Base-by-base conservation (phyloP, 192 early-diverging fungal genomes). In the Backusella luteola region DNA sequence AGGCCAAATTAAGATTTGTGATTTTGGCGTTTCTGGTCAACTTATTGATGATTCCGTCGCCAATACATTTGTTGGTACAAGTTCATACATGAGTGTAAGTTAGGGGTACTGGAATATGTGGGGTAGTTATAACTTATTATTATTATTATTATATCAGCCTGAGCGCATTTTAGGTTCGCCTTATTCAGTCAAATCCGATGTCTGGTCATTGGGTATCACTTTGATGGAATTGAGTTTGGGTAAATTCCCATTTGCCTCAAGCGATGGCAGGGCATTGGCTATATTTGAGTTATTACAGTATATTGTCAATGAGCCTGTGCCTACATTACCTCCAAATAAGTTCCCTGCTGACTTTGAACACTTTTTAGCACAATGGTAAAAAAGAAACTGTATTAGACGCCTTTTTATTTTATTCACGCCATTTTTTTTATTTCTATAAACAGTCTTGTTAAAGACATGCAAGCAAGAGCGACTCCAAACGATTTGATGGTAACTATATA, bases 211-310 rank as follows among this genome's bases (percentile, higher is more conserved):
- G 23, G 93, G 93, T 36, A 87, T 94, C 71, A 93, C 93, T 4
- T 81, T 94, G 67, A 93, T 95, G 92, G 93, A 95, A 76, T 82
- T 95, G 77, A 93, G 92, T 0, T 78, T 94, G 38, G 93, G 93
- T 71, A 80, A 89, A 67, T 94, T 91, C 77, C 93, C 93, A 29
- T 83, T 94, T 70, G 90, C 89, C 67, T 87, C 90, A 44, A 35
- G 73, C 11, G 94, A 93, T 66, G 84, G 87, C 53, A 89, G 86
- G 78, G 84, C 88, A 21, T 73, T 94, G 82, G 90, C 93, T n/a
- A 93, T 96, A 38, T 94, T 99, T 81, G 97, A 99, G 69, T 85
- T 99, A 76, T 89, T 99, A 73, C 93, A 96, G 81, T 95, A 93
- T 76, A 97, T 99, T 74, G 92, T 92, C 8, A 93, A 95, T 77